These are phyloP conservation scores for Pichiaceae sp. DNA, from an alignment of 1,139 yeast species.

Conservation along the genomic window DNA sequence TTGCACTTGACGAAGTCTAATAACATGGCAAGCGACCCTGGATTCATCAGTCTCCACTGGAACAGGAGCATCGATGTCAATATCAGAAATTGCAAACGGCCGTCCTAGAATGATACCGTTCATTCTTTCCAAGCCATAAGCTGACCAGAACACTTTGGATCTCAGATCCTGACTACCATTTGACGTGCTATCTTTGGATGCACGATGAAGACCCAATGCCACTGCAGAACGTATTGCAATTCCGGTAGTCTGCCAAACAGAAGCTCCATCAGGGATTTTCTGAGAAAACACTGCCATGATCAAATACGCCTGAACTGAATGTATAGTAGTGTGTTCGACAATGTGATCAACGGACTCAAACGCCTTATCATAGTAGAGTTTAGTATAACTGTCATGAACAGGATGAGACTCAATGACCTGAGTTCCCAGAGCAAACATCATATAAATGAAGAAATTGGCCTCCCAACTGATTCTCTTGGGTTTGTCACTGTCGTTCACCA, in stretches of 20 bases:
- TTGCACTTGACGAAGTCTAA: conserved; percentile 27
- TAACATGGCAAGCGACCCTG: conserved; percentile 25
- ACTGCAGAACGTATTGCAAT: conserved; percentile 22
- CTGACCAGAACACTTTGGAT: conserved; percentile 21
- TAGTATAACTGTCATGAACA: conserved; percentile 36
- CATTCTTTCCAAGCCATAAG: conserved; percentile 20
- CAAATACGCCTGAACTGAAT: conserved; percentile 24
- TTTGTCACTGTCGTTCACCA: conserved; percentile 7
- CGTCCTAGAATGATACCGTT: conserved; percentile 20
- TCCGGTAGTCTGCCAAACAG: conserved; percentile 25
- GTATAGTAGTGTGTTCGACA: conserved; percentile 15
- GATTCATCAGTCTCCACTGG: conserved; percentile 14
- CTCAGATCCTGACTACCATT: conserved; percentile 9
- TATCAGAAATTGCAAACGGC: conserved; percentile 20
- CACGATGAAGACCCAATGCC: conserved; percentile 22
- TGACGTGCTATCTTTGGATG: conserved; percentile 10
- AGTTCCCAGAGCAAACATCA: conserved; percentile 45
- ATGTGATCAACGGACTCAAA: conserved; percentile 29
- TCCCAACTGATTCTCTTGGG: conserved; percentile 17
- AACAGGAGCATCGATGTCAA: conserved; percentile 20
- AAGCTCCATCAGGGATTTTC: conserved; percentile 24
- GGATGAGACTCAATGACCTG: conserved; percentile 35
- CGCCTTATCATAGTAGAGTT: conserved; percentile 39
- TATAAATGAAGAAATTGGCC: conserved; percentile 33
- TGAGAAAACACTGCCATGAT: conserved; percentile 24